Evolutionary conservation across 257 asterid species (phyloP).

Genomic region (Echium plantagineum): DNA sequence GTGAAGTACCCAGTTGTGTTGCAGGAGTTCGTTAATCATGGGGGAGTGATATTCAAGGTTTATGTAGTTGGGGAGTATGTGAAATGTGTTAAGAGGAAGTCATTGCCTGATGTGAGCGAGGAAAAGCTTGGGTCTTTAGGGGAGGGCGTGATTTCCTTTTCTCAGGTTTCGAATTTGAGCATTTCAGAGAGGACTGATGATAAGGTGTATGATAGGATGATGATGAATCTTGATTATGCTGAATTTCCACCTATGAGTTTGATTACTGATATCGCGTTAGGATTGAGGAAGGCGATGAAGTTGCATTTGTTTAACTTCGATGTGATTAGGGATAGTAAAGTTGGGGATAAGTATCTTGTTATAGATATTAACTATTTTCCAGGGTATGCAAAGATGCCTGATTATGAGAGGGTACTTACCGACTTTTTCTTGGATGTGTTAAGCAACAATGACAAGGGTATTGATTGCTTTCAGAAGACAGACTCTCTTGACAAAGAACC

Average conservation of each 20-base stretch:
- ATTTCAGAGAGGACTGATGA: conserved; percentile 34
- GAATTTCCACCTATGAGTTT: conserved; percentile 60
- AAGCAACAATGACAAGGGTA: conserved; percentile 12
- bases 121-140: conserved; percentile 36
- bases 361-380: conserved; percentile 74
- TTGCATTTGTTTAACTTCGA: conserved; percentile 61
- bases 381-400: conserved; percentile 70
- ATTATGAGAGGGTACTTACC: conserved; percentile 50
- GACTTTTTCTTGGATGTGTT: conserved; percentile 55
- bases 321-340: conserved; percentile 54
- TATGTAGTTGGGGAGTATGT: conserved; percentile 70
- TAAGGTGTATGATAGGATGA: conserved; percentile 23
- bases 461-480: conserved; percentile 15
- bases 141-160: conserved; percentile 41
- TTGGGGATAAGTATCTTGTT: conserved; percentile 56
- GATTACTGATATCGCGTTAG: conserved; percentile 45
- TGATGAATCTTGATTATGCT: conserved; percentile 50
- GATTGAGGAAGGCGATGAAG: conserved; percentile 39
- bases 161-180: conserved; percentile 48
- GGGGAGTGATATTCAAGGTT: conserved; percentile 67
- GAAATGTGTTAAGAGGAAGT: conserved; percentile 65
- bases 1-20: conserved; percentile 61
- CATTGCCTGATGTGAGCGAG: conserved; percentile 50
- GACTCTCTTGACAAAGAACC: conserved; percentile 19
- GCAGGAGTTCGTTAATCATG: conserved; percentile 73